phyloP scores from a whole-genome alignment of 148 eudicot species.

The Vaccinium myrtillus region DNA sequence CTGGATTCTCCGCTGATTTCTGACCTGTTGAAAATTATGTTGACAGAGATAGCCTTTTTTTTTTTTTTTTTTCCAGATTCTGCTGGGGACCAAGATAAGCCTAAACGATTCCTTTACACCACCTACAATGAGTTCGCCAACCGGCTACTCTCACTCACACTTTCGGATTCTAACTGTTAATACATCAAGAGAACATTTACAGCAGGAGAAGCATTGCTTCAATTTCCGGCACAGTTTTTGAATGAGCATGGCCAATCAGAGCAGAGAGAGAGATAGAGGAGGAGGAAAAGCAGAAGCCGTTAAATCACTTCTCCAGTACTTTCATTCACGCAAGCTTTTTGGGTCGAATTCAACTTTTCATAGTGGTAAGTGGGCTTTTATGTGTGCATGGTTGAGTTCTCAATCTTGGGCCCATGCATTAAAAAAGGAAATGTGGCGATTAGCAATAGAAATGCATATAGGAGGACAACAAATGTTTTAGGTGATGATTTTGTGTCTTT shows the following conservation, averaged over 20 bases:
- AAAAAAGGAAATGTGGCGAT: neutral
- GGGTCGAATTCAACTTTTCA: neutral
- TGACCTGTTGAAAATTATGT: neutral
- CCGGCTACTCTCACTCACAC: neutral
- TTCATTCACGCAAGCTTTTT: constrained; percentile 1
- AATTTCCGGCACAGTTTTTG: constrained; percentile 4
- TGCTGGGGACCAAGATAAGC: neutral
- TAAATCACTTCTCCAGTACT: constrained; percentile 16
- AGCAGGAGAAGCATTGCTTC: constrained; percentile 12
- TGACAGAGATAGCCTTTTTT: neutral
- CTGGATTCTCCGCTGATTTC: neutral
- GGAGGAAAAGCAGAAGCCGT: constrained; percentile 16
- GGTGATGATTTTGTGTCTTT: neutral
- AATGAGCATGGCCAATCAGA: neutral
- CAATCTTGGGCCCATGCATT: neutral
- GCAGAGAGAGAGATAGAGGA: neutral
- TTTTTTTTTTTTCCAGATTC: no score
- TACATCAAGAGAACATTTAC: neutral
- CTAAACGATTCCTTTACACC: neutral
- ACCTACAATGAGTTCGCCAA: neutral
- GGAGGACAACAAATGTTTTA: neutral
- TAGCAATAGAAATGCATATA: neutral
- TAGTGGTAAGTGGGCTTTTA: neutral
- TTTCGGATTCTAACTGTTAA: neutral
- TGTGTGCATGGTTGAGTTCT: constrained; percentile 7